Base-by-base conservation (phyloP, 768 basidiomycete genomes). In the Boletus subparvulus region DNA sequence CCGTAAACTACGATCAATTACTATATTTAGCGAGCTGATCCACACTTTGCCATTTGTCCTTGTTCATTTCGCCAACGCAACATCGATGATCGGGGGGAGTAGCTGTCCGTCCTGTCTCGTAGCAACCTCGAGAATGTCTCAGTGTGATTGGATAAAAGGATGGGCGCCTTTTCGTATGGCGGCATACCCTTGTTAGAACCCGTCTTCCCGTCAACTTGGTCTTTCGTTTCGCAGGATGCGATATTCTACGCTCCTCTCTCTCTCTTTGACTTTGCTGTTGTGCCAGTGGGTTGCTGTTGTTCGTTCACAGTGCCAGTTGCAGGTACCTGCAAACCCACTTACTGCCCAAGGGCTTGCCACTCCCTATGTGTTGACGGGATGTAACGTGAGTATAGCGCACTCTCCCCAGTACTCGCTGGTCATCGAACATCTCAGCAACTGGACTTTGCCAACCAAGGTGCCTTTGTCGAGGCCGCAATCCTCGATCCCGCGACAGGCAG, bases 391-490 rank as follows among this genome's bases (percentile, higher is more conserved):
- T 21, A 32, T 9, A 3, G 1, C 24, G 2, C 44, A 11, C 21
- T 35, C 6, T 30, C 32, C 33, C 3, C n/a, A 14, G 3, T 30
- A 0, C 21, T 13, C n/a, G 10, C 9, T 6, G 1, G 8, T 39
- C 26, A 24, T 36, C 47, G 24, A 57, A 5, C 4, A 6, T 26
- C 16, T n/a, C 24, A 68, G 67, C 67, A 69, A 69, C 3, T 70
- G 3, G 56, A 69, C 40, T 69, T 70, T 43, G 59, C 69, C 16
- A 58, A 69, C 21, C 32, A 69, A 49, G 67, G 67, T 0, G 44
- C 28, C 36, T 69, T 69, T 21, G 67, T 70, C 5, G 67, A 69
- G 44, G 67, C 69, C 1, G 68, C 61, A n/a, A 70, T 69, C 33
- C 58, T 70, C 14, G 67, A 70, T 54, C 68, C 68, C 3, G 58